Evolutionary conservation across 768 basidiomycete genomes (phyloP), one percentile per base, ranked within the genome.

Genomic region (Antrodiella citrinella): DNA sequence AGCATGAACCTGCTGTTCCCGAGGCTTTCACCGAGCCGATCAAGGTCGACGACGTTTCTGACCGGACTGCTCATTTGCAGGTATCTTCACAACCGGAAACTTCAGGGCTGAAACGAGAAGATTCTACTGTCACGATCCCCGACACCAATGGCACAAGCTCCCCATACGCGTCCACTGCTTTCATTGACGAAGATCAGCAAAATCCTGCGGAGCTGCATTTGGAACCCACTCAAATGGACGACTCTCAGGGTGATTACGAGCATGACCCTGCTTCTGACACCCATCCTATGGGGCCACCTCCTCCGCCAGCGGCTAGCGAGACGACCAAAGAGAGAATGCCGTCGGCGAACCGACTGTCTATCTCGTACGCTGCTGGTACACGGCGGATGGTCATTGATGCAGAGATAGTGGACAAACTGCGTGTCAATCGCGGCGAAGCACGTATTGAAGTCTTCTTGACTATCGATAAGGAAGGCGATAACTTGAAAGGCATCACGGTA

Each of bases 301-400:
- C 19, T 15, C 18, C 18, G 19, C 38, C 53, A 19, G 47, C 51
- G 45, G 77, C 75, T 55, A 59, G 45, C 39, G 58, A 57, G 20
- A 47, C 55, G 1, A 46, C 56, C 23, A 54, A 65, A 18, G 67
- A 65, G 12, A 73, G 69, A 55, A 69, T 72, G 0, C 84, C 87
- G 7, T 88, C 87, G 39, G 83, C 86, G 24, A 91, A 90, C 58
- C 80, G 88, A 15, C 68, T 99, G n/a, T 96, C 94, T 5, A 92
- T 98, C 64, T 87, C 95, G 0, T 99, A 96, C 67, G 91, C 92
- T 50, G 84, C 84, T 41, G 92, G 91, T 45, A 84, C 84, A 51
- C 75, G 90, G 45, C 77, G 96, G 38, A 72, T 99, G 45, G 85
- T 96, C 22, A 74, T 98, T 51, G 86, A 98, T 64, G 88, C 95